phyloP scores from a whole-genome alignment of 2,329 filamentous ascomycete genomes.

The Pseudogymnoascus sp. region DNA sequence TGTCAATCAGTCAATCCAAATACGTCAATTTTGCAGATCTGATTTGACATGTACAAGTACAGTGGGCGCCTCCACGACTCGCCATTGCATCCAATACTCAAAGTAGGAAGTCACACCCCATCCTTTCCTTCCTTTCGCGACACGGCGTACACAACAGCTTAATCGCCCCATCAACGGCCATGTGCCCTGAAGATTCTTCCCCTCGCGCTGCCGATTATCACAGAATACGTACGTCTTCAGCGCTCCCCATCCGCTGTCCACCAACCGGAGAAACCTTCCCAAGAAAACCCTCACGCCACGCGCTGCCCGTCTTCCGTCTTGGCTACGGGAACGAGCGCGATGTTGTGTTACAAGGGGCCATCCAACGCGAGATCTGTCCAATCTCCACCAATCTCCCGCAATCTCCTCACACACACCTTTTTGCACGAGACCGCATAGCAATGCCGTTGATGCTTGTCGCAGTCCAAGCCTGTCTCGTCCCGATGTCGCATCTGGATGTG shows the following conservation, averaged over 20 bases:
- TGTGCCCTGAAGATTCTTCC: not conserved
- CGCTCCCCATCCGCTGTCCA: not conserved
- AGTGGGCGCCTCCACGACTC: not conserved
- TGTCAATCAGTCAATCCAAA: not conserved
- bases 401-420: not conserved
- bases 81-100: not conserved
- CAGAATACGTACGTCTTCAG: not conserved
- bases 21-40: not conserved
- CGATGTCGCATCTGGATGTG: not conserved
- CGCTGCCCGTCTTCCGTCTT: not conserved
- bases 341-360: not conserved
- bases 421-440: not conserved
- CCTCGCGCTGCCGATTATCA: not conserved
- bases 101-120: not conserved
- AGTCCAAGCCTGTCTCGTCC: not conserved
- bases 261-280: not conserved
- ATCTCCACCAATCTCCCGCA: not conserved
- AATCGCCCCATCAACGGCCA: not conserved
- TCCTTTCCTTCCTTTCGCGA: not conserved
- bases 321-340: not conserved
- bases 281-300: not conserved
- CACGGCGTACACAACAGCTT: not conserved
- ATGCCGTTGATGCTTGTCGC: not conserved
- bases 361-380: not conserved
- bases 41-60: not conserved